Evolutionary conservation across 768 basidiomycete genomes (phyloP).

Genomic region (Leccinellum albellum): DNA sequence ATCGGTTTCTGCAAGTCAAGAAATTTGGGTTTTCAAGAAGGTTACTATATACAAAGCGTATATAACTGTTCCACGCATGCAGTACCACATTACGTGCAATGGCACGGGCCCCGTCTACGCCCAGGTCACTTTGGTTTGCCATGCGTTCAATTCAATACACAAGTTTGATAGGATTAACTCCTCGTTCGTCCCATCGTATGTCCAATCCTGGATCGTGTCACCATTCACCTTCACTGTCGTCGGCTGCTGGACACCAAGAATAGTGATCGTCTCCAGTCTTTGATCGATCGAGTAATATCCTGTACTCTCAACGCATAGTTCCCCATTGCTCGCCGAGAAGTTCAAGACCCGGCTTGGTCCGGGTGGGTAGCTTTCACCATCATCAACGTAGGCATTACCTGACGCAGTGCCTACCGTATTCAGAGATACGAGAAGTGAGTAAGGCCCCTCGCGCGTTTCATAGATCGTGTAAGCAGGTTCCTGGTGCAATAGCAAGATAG

Average conservation of each 20-base stretch:
- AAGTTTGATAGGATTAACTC: conserved; percentile 41
- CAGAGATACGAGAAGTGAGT: conserved; percentile 58
- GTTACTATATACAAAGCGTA: neutral
- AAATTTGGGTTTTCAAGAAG: neutral
- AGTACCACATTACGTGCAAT: neutral
- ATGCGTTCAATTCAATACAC: conserved; percentile 42
- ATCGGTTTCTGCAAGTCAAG: neutral
- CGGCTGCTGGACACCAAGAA: conserved; percentile 55
- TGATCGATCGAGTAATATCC: conserved; percentile 35
- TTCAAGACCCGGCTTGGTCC: conserved; percentile 46
- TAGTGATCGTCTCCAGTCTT: conserved; percentile 47
- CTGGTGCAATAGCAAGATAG: conserved; percentile 62
- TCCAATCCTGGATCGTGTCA: conserved; percentile 32
- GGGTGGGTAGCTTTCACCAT: conserved; percentile 59
- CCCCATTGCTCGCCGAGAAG: conserved; percentile 37
- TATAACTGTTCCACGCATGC: neutral
- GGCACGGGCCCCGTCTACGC: conserved; percentile 7
- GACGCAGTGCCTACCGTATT: conserved; percentile 45
- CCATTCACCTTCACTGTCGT: conserved; percentile 39
- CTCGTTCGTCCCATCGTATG: conserved; percentile 36
- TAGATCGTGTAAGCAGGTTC: conserved; percentile 63
- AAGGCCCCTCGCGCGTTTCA: conserved; percentile 61
- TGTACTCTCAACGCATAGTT: conserved; percentile 38
- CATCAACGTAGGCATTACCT: conserved; percentile 68
- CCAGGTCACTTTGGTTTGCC: conserved; percentile 36